Base-by-base conservation (phyloP, 306 rosid genomes). In the Fragaria iinumae region DNA sequence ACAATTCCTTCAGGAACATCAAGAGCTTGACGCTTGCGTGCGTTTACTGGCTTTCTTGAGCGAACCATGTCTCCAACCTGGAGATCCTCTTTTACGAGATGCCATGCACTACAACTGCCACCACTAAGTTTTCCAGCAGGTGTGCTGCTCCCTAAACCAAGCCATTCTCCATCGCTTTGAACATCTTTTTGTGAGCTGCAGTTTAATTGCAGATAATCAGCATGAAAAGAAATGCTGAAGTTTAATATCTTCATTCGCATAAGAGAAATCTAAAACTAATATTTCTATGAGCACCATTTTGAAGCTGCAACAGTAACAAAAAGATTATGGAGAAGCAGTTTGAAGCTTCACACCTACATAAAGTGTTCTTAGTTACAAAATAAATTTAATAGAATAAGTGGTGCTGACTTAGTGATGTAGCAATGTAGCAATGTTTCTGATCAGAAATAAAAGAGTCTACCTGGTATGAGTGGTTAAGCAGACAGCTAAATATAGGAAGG, bases 1-100 rank as follows among this genome's bases (percentile, higher is more conserved):
- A 93, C 85, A 67, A 82, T 83, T 81, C 94, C 97, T 59, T 82
- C 96, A 1, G 94, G 85, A 69, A 93, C 83, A 67, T 86, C 89
- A 86, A 83, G 84, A 77, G 82, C 84, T 76, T 89, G 91, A 76
- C 81, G 80, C 68, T 82, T 89, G 80, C 87, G 64, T 4, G 84
- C 70, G 76, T 89, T 84, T 71, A 80, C 43, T 71, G 85, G 87
- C 81, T 89, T 93, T 77, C 96, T 89, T 18, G 94, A 87, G 67
- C 91, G 89, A 65, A 93, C 94, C 43, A 18, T 72, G 79, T 90
- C 97, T 21, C 88, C 90, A 55, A 90, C 91, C 80, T 82, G 89
- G 32, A 90, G 90, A 74, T 74, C 85, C 78, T 93, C 94, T 86
- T 93, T 93, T 41, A 86, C 69, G 73, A 89, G 84, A 81, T 83